phyloP scores from a whole-genome alignment of 129 eudicot species.

The Escallonia rubra region DNA sequence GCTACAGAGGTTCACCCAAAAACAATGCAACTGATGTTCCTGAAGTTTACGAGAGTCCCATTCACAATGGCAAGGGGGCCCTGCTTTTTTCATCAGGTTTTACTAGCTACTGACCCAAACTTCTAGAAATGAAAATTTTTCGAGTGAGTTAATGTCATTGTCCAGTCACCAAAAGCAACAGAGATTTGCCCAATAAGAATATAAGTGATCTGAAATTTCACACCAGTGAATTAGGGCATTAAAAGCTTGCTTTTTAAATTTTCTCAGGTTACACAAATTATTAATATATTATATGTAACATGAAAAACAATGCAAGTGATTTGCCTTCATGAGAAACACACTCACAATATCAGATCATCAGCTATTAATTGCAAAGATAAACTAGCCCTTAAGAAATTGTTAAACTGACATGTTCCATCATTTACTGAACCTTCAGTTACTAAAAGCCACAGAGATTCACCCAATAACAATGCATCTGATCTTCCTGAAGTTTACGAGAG shows the following conservation, averaged over 20 bases:
- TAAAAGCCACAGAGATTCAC: constrained; percentile 32
- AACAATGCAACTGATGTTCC: constrained; percentile 34
- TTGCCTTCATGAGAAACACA: too few species aligned
- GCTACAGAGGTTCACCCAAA: constrained; percentile 47
- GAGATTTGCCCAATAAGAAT: too few species aligned
- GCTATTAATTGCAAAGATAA: too few species aligned
- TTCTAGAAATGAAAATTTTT: too few species aligned
- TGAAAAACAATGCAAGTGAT: too few species aligned
- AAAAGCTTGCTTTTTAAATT: background rate
- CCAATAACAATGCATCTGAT: constrained; percentile 37
- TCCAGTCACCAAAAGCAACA: too few species aligned
- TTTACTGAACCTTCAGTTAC: constrained; percentile 41
- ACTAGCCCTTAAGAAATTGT: too few species aligned
- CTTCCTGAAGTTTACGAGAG: constrained; percentile 52
- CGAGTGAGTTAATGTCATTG: too few species aligned
- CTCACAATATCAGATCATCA: too few species aligned
- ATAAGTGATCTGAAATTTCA: too few species aligned
- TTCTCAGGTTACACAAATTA: constrained; percentile 1
- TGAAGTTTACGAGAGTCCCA: constrained; percentile 46
- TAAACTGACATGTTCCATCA: constrained; percentile 17
- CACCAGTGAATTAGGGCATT: background rate
- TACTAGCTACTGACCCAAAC: background rate
- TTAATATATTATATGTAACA: too few species aligned
- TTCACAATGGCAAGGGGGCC: constrained; percentile 37
- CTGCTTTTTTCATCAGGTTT: constrained; percentile 54